A percentile compares a stretch with the other conserved stretches of the same genome.
phyloP scores from a whole-genome alignment of 805 yeast genomes.

The Ogataea naganishii region DNA sequence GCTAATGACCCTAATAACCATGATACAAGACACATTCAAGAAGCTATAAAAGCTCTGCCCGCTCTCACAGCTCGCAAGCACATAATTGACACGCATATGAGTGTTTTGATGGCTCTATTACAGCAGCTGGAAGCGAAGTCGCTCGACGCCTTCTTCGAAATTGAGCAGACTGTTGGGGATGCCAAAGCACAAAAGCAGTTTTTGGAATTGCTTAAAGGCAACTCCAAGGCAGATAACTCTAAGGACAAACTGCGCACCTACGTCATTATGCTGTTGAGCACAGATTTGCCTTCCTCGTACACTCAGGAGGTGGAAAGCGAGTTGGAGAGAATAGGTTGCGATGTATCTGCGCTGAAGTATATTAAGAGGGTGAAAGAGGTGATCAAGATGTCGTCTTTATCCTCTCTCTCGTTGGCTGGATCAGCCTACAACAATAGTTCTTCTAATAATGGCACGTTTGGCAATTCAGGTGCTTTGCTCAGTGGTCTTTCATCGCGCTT shows the following conservation, averaged over 20 bases:
- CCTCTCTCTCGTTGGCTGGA: conserved; percentile 26
- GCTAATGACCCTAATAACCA: conserved; percentile 52
- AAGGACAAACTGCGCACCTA: conserved; percentile 84
- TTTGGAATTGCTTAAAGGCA: conserved; percentile 44
- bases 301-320: conserved; percentile 53
- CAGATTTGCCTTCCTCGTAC: conserved; percentile 38
- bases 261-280: conserved; percentile 58
- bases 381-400: conserved; percentile 39
- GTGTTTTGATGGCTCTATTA: conserved; percentile 76
- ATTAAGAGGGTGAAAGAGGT: conserved; percentile 76
- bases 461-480: conserved; percentile 43
- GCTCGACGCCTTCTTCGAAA: conserved; percentile 85
- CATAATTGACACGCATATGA: conserved; percentile 94
- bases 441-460: conserved; percentile 24
- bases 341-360: conserved; percentile 59
- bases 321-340: conserved; percentile 47
- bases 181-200: conserved; percentile 51
- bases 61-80: conserved; percentile 83
- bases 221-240: conserved; percentile 46
- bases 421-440: conserved; percentile 15
- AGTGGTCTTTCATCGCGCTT: conserved; percentile 68
- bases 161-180: conserved; percentile 76
- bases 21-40: conserved; percentile 64
- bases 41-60: conserved; percentile 87
- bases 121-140: conserved; percentile 80